Percentiles rank a stretch among this genome's conserved stretches.
Conservation (phyloP, 768 basidiomycete species). For the Leccinum incarnatum region DNA sequence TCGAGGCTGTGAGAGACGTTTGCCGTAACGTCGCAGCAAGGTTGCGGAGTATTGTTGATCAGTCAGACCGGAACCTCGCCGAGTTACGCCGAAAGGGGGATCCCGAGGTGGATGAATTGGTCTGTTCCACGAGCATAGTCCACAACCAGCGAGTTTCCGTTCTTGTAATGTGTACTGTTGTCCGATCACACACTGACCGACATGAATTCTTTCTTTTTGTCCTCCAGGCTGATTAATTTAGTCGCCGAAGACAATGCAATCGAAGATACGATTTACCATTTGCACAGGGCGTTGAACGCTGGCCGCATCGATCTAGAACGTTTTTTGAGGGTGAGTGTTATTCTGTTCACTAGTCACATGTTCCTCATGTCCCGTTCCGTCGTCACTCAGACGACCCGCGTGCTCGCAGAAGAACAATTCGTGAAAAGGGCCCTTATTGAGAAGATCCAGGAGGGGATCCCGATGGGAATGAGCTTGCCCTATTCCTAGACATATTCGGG, state of each 20-base stretch:
- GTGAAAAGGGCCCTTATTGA: slow-evolving; percentile 94
- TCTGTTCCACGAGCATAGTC: slow-evolving; percentile 94
- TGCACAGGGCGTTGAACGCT: slow-evolving; percentile 88
- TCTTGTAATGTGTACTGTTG: neutral
- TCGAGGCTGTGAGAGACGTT: slow-evolving; percentile 91
- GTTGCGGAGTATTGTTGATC: slow-evolving; percentile 57
- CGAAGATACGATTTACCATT: slow-evolving; percentile 96
- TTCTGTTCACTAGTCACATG: slow-evolving; percentile 15
- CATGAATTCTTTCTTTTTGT: neutral
- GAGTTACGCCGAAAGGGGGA: slow-evolving; percentile 84
- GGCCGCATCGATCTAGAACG: slow-evolving; percentile 92
- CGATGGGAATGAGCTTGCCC: slow-evolving; percentile 44
- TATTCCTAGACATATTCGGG: slow-evolving; percentile 40
- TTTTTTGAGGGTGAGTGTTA: slow-evolving; percentile 76
- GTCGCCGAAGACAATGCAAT: slow-evolving; percentile 99
- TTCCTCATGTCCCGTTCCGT: slow-evolving; percentile 17
- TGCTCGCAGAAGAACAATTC: slow-evolving; percentile 93
- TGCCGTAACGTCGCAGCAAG: slow-evolving; percentile 76
- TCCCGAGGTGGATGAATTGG: slow-evolving; percentile 93
- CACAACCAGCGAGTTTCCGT: slow-evolving; percentile 76
- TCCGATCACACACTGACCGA: slow-evolving; percentile 16
- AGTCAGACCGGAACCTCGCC: slow-evolving; percentile 68
- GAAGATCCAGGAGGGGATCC: slow-evolving; percentile 71
- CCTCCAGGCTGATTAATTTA: slow-evolving; percentile 79
- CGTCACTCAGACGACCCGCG: slow-evolving; percentile 64